Evolutionary conservation across 768 basidiomycete species (phyloP), one percentile per base, ranked within the genome.

Genomic region (Coprinellus aureogranulatus): DNA sequence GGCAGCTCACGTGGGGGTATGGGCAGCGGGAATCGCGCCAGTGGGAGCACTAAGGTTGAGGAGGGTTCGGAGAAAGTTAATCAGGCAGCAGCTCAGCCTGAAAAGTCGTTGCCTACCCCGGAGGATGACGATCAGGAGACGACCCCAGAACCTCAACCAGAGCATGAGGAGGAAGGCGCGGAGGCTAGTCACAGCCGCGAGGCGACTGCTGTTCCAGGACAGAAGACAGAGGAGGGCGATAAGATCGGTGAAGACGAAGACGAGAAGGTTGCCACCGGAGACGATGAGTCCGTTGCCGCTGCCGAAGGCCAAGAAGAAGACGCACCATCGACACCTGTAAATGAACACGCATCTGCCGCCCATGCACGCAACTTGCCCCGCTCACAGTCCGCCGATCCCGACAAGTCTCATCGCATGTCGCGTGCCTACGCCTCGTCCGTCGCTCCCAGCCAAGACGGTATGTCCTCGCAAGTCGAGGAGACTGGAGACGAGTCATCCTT

Each of bases 371-470:
- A 87, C 41, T 79, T 89, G 48, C 86, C 81, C 40, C 88, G 91
- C 22, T 92, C 92, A 4, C 89, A 90, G 57, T 93, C 92, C 9
- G 89, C 85, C 9, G 90, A 92, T 67, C 89, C 88, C 6, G 87
- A 86, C 70, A 85, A 78, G 63, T 73, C 81, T 22, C 75, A 75
- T 22, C 80, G 82, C 45, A 68, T 86, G 46, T 82, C 87, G 18
- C 84, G 88, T 39, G 75, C 77, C 2, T 88, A 82, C 65, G 77
- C 81, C 22, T 74, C 80, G 31, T 86, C 83, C 23, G 68, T 71
- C 34, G 14, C 8, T 6, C 78, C 81, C 2, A 72, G 72, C 52
- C 71, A 77, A 53, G 81, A 81, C 53, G 79, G 55, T 5, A 47
- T 58, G 26, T 63, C 62, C n/a, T 87, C 88, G 18, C 67, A 67